Evolutionary conservation across 2,329 filamentous ascomycete genomes (phyloP).

Genomic region (Colletotrichum shisoi): DNA sequence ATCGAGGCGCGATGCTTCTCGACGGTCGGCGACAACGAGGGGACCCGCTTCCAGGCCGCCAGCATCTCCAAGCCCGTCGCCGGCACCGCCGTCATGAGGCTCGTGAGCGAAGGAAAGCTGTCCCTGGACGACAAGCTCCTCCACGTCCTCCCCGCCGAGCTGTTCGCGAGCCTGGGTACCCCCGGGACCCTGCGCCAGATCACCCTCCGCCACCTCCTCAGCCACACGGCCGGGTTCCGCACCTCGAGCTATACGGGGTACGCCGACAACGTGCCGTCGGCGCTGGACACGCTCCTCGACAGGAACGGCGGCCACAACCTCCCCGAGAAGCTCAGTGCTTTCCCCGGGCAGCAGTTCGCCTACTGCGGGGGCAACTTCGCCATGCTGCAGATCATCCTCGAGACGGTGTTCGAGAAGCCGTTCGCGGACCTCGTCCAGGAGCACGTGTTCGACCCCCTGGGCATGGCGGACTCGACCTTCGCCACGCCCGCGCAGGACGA

Average conservation of each 20-base stretch:
- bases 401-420: slow-evolving; percentile 12
- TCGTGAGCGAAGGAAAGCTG: slow-evolving; percentile 15
- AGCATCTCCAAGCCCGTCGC: slow-evolving; percentile 29
- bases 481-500: slow-evolving; percentile 20
- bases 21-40: slow-evolving; percentile 7
- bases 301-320: slow-evolving; percentile 22
- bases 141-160: slow-evolving; percentile 9
- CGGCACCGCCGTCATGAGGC: slow-evolving; percentile 26
- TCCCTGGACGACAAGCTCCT: slow-evolving; percentile 19
- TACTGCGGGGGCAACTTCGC: slow-evolving; percentile 28
- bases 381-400: slow-evolving; percentile 27
- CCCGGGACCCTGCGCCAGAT: neutral
- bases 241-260: slow-evolving; percentile 17
- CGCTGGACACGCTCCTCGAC: slow-evolving; percentile 35
- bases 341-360: slow-evolving; percentile 18
- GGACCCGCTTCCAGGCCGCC: slow-evolving; percentile 26
- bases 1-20: slow-evolving; percentile 31
- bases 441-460: slow-evolving; percentile 13
- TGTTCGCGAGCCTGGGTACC: slow-evolving; percentile 15
- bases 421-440: slow-evolving; percentile 13
- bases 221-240: slow-evolving; percentile 19
- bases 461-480: slow-evolving; percentile 19
- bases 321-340: slow-evolving; percentile 3
- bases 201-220: slow-evolving; percentile 20
- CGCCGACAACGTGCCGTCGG: slow-evolving; percentile 12